Conservation (phyloP, 2,329 filamentous ascomycete species). For the Fusarium sp. region DNA sequence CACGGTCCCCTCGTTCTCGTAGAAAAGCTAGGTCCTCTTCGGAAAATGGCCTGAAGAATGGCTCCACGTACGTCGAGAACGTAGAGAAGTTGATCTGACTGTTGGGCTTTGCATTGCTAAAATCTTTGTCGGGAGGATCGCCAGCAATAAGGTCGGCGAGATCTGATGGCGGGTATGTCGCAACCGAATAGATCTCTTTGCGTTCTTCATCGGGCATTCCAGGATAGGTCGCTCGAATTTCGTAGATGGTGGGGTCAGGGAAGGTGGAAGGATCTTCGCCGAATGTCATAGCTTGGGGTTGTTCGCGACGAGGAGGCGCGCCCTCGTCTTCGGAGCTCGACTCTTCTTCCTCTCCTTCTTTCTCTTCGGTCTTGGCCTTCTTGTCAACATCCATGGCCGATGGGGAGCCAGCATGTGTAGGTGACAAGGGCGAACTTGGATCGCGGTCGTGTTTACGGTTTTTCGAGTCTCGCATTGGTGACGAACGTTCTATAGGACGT, state of each 20-base stretch:
- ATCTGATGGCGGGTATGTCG: slow-evolving; percentile 81
- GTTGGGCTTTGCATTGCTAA: slow-evolving; percentile 90
- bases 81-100: slow-evolving; percentile 95
- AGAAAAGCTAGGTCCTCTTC: slow-evolving; percentile 96
- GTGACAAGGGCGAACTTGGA: slow-evolving; percentile 68
- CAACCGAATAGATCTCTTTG: slow-evolving; percentile 88
- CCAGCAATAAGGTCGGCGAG: slow-evolving; percentile 87
- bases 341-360: slow-evolving; percentile 47
- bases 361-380: slow-evolving; percentile 53
- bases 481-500: slow-evolving; percentile 58
- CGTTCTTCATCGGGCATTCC: slow-evolving; percentile 87
- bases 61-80: slow-evolving; percentile 91
- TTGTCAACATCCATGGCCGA: slow-evolving; percentile 68
- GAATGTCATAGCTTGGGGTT: slow-evolving; percentile 86
- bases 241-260: slow-evolving; percentile 90
- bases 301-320: slow-evolving; percentile 68
- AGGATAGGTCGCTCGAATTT: slow-evolving; percentile 79
- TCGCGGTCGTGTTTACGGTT: slow-evolving; percentile 60
- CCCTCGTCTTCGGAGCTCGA: slow-evolving; percentile 68
- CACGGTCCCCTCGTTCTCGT: slow-evolving; percentile 86
- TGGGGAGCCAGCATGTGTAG: slow-evolving; percentile 60
- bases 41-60: slow-evolving; percentile 86
- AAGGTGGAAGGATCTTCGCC: slow-evolving; percentile 93
- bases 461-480: slow-evolving; percentile 63
- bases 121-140: slow-evolving; percentile 91